A percentile compares a stretch with the other conserved stretches of the same genome.
Conservation (phyloP, 345 rosid genomes). For the Mallotus nudiflorus region DNA sequence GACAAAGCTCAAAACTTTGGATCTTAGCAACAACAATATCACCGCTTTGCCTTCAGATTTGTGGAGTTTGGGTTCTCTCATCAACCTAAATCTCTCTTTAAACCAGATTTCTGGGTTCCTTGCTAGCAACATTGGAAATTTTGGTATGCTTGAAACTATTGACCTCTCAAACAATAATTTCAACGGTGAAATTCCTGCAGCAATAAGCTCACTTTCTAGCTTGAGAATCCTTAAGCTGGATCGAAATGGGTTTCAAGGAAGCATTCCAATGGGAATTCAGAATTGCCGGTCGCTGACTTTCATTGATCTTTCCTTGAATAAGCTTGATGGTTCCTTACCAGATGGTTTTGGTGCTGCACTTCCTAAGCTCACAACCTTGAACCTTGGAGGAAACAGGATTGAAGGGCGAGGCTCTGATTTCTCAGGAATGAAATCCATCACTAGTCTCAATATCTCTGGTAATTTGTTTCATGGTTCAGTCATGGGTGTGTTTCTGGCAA, state of each 20-base stretch:
- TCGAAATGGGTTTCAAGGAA: constrained; percentile 55
- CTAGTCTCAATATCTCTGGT: constrained; percentile 62
- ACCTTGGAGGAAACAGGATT: constrained; percentile 67
- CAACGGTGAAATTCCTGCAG: constrained; percentile 76
- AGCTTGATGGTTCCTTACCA: constrained; percentile 69
- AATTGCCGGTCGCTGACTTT: constrained; percentile 53
- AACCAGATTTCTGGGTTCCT: constrained; percentile 76
- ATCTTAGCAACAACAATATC: constrained; percentile 84
- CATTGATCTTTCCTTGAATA: constrained; percentile 72
- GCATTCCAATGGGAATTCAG: constrained; percentile 56
- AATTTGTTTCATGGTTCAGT: constrained; percentile 70
- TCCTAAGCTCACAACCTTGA: constrained; percentile 63
- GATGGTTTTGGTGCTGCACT: constrained; percentile 73
- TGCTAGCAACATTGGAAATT: constrained; percentile 74
- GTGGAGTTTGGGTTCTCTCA: constrained; percentile 78
- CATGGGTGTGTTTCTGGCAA: constrained; percentile 46
- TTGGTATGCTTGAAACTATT: constrained; percentile 66
- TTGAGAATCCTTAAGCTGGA: constrained; percentile 66
- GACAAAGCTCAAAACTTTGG: constrained; percentile 66
- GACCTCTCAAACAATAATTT: constrained; percentile 74
- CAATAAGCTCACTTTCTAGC: constrained; percentile 51
- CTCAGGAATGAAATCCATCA: constrained; percentile 52
- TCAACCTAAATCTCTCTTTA: constrained; percentile 63
- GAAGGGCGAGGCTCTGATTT: constrained; percentile 56
- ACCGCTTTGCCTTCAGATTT: constrained; percentile 80